Conservation (phyloP, 345 rosid genomes). For the Acer yangbiense region DNA sequence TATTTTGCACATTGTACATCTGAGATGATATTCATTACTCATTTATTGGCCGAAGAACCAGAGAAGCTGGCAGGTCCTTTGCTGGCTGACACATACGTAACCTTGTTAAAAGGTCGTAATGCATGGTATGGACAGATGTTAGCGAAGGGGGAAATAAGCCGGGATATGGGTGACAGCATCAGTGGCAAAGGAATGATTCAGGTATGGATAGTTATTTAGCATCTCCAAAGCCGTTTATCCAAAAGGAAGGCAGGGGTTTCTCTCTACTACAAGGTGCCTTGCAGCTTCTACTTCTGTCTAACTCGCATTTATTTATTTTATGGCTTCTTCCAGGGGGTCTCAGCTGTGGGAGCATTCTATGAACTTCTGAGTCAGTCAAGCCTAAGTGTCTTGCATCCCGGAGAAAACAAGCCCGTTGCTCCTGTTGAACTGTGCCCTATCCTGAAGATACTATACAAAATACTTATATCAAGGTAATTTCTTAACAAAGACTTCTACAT, state of each 20-base stretch:
- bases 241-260: background rate
- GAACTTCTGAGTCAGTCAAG: conserved; percentile 67
- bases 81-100: conserved; percentile 80
- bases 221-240: background rate
- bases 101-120: conserved; percentile 82
- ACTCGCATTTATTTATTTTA: background rate
- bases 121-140: conserved; percentile 87
- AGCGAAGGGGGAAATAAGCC: conserved; percentile 72
- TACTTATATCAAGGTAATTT: conserved; percentile 60
- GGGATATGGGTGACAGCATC: conserved; percentile 84
- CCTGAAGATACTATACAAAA: conserved; percentile 63
- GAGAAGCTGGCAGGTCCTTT: conserved; percentile 89
- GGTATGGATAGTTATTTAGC: conserved; percentile 34
- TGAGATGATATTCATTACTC: conserved; percentile 89
- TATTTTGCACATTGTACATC: conserved; percentile 88
- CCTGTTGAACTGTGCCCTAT: conserved; percentile 84
- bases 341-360: conserved; percentile 76
- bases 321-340: conserved; percentile 60
- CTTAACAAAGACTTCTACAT: background rate
- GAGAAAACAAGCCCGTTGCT: conserved; percentile 66
- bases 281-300: background rate
- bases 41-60: conserved; percentile 73
- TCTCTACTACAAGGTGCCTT: background rate
- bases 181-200: conserved; percentile 90
- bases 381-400: conserved; percentile 64